These are phyloP conservation scores for Amauroascus niger DNA, from an alignment of 2,329 filamentous ascomycete genomes.

Conservation along the genomic window DNA sequence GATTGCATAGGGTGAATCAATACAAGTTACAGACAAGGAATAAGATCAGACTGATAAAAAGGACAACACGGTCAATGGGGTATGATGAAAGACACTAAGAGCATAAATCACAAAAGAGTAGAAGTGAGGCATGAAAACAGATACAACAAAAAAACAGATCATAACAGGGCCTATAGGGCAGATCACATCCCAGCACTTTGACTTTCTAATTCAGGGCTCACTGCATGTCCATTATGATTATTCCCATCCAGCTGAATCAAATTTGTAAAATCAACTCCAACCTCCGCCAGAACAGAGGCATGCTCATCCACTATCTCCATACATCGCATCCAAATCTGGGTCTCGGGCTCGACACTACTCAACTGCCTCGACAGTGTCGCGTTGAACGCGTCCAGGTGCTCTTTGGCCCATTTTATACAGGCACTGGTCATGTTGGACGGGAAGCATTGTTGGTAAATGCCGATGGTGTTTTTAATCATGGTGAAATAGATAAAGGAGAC, in stretches of 20 bases:
- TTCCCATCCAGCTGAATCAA: conserved; percentile 44
- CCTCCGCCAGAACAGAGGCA: conserved; percentile 67
- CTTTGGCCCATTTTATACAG: conserved; percentile 97
- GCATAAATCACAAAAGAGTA: too few species aligned
- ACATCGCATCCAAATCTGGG: conserved; percentile 69
- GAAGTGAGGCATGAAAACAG: too few species aligned
- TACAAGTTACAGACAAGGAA: too few species aligned
- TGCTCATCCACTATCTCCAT: conserved; percentile 73
- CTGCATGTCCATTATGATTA: background rate
- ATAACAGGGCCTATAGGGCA: background rate
- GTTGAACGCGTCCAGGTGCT: conserved; percentile 87
- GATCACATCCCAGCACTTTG: background rate
- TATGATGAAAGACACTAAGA: too few species aligned
- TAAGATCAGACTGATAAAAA: too few species aligned
- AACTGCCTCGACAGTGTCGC: conserved; percentile 70
- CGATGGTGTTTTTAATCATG: conserved; percentile 84
- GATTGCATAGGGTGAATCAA: too few species aligned
- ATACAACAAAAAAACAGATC: too few species aligned
- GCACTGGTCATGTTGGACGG: conserved; percentile 80
- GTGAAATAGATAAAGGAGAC: conserved; percentile 93
- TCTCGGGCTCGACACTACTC: conserved; percentile 70
- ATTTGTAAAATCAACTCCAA: conserved; percentile 81
- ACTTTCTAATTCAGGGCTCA: background rate
- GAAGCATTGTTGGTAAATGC: conserved; percentile 80
- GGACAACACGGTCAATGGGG: too few species aligned